Conservation (phyloP, 1,284 basidiomycete species). For the Pisolithus thermaeus region DNA sequence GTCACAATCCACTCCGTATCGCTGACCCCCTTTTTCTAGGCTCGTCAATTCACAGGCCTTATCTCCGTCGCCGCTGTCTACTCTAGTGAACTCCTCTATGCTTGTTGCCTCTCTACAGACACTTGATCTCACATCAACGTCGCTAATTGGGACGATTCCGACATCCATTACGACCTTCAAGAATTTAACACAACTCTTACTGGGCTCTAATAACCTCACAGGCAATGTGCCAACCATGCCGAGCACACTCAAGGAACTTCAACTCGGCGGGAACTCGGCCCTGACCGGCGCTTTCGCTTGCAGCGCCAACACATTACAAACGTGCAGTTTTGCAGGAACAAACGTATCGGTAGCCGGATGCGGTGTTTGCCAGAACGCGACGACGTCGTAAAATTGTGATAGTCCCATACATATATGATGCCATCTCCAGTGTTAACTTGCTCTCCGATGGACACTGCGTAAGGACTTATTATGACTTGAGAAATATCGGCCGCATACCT, state of each 20-base stretch:
- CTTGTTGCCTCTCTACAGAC: slow-evolving; percentile 33
- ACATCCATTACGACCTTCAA: slow-evolving; percentile 20
- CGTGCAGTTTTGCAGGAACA: slow-evolving; percentile 20
- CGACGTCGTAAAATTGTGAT: slow-evolving; percentile 3
- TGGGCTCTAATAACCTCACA: slow-evolving; percentile 30
- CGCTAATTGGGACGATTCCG: slow-evolving; percentile 28
- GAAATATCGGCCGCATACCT: too few species aligned
- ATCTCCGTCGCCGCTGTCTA: slow-evolving; percentile 23
- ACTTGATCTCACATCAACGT: slow-evolving; percentile 33
- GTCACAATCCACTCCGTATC: not conserved
- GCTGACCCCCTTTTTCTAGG: slow-evolving; percentile 10
- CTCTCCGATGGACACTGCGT: too few species aligned
- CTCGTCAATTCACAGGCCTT: slow-evolving; percentile 24
- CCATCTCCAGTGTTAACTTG: too few species aligned
- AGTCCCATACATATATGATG: too few species aligned
- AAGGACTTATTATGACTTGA: too few species aligned
- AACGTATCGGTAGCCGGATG: slow-evolving; percentile 17
- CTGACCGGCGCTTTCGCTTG: slow-evolving; percentile 23
- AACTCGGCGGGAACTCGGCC: slow-evolving; percentile 24
- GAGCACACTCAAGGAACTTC: slow-evolving; percentile 25
- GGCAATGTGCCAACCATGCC: slow-evolving; percentile 28
- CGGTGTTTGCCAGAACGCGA: slow-evolving; percentile 18
- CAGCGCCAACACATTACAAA: slow-evolving; percentile 8
- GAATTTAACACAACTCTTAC: slow-evolving; percentile 27
- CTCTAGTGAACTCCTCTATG: slow-evolving; percentile 29